These are phyloP conservation scores for Scalesia atractyloides DNA, from an alignment of 129 eudicot species.

Conservation along the genomic window DNA sequence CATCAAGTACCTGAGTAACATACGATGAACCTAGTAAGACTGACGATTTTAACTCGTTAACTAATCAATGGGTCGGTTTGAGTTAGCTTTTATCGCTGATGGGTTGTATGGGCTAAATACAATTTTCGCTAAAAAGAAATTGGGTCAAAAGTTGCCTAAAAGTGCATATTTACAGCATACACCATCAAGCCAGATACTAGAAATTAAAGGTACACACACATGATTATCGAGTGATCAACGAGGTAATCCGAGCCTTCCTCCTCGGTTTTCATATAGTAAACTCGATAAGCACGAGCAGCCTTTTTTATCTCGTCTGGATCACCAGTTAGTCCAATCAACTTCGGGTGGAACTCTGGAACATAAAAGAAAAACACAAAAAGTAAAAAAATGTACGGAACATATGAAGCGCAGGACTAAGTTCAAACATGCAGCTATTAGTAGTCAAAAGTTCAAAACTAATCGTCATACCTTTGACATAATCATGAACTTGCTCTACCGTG, in stretches of 20 bases:
- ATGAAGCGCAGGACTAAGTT: neutral
- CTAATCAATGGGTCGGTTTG: no score
- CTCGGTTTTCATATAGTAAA: conserved; percentile 94
- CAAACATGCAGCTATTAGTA: neutral
- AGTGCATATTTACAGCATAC: neutral
- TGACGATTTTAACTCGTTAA: no score
- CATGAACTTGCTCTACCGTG: conserved; percentile 86
- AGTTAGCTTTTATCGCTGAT: no score
- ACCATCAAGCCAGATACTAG: no score
- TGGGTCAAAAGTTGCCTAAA: neutral
- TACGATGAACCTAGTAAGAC: no score
- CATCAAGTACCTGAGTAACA: conserved; percentile 81
- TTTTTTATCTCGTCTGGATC: conserved; percentile 71
- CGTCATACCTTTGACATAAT: conserved; percentile 77
- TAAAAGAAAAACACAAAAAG: neutral
- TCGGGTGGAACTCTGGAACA: conserved; percentile 88
- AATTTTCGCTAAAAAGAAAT: no score
- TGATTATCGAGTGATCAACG: conserved; percentile 92
- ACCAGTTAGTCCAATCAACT: conserved; percentile 87
- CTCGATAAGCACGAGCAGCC: conserved; percentile 89
- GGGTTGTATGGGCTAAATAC: no score
- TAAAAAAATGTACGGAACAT: neutral
- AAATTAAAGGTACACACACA: conserved; percentile 42
- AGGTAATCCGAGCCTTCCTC: conserved; percentile 95
- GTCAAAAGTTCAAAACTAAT: neutral